These are phyloP conservation scores for Pythium rishiriense DNA, from an alignment of 352 stramenopile genomes.

Conservation along the genomic window DNA sequence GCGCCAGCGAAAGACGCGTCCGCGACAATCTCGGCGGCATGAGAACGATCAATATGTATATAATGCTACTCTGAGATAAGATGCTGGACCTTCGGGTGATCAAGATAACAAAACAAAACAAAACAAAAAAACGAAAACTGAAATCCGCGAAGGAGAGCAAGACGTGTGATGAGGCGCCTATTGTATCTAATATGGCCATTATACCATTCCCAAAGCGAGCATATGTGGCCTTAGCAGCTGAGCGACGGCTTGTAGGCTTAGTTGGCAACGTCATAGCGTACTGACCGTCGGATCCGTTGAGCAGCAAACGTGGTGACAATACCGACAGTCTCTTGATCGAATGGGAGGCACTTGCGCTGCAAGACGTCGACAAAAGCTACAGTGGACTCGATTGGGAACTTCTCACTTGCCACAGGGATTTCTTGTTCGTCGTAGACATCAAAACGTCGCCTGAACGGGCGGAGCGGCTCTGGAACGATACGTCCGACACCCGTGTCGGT, in stretches of 20 bases:
- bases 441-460: slow-evolving; percentile 17
- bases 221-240: too few species aligned
- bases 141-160: too few species aligned
- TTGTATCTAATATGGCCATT: too few species aligned
- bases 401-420: slow-evolving; percentile 13
- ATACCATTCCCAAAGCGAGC: too few species aligned
- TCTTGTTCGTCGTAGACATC: slow-evolving; percentile 17
- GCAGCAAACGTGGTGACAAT: slow-evolving; percentile 8
- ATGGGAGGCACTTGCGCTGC: slow-evolving; percentile 7
- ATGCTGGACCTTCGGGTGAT: too few species aligned
- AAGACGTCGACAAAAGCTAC: slow-evolving; percentile 16
- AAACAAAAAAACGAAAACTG: too few species aligned
- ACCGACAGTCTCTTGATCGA: slow-evolving; percentile 6
- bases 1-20: neutral
- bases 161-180: too few species aligned
- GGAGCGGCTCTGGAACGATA: slow-evolving; percentile 4
- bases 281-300: slow-evolving; percentile 12
- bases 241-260: too few species aligned
- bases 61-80: too few species aligned
- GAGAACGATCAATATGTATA: neutral
- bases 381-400: neutral
- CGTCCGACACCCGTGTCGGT: slow-evolving; percentile 7
- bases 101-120: too few species aligned
- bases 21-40: neutral
- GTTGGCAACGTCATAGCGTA: slow-evolving; percentile 20